These are phyloP conservation scores for Geotrichum fermentans DNA, from an alignment of 1,139 yeast species.

Conservation along the genomic window DNA sequence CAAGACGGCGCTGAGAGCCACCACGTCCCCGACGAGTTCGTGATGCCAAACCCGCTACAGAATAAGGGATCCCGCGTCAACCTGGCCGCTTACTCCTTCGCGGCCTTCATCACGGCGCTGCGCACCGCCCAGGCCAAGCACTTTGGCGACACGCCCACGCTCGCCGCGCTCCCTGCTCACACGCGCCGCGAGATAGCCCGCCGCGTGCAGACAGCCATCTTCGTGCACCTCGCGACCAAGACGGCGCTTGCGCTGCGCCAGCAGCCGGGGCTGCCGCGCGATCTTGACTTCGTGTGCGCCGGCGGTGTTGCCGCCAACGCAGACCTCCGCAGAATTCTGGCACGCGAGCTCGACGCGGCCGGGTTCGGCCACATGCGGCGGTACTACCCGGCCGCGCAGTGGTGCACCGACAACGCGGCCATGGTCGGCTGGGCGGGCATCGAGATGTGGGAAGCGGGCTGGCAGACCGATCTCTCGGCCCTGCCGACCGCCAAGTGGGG, in stretches of 20 bases:
- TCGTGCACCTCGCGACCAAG: constrained; percentile 66
- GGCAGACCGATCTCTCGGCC: constrained; percentile 49
- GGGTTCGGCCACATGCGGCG: constrained; percentile 31
- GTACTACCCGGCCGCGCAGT: constrained; percentile 62
- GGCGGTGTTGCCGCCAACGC: constrained; percentile 91
- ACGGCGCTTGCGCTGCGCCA: constrained; percentile 50
- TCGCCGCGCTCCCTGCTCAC: constrained; percentile 23
- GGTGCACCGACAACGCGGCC: constrained; percentile 92
- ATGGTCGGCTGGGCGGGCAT: constrained; percentile 99
- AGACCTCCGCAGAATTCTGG: constrained; percentile 51
- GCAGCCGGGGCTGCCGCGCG: background rate
- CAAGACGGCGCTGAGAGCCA: constrained; percentile 32
- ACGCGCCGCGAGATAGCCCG: constrained; percentile 47
- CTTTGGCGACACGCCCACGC: background rate
- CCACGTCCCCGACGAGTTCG: constrained; percentile 35
- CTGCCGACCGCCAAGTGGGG: constrained; percentile 77
- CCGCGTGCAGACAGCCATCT: constrained; percentile 59
- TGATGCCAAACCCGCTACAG: constrained; percentile 50
- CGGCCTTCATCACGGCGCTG: constrained; percentile 37
- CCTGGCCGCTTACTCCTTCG: constrained; percentile 62
- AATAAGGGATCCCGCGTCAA: constrained; percentile 44
- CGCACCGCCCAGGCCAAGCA: constrained; percentile 22
- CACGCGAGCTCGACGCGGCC: constrained; percentile 41
- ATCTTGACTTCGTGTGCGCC: constrained; percentile 63
- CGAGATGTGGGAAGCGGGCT: constrained; percentile 60